Evolutionary conservation across 2,329 filamentous ascomycete genomes (phyloP), one percentile per base, ranked within the genome.

Genomic region (Claviceps sorghi): DNA sequence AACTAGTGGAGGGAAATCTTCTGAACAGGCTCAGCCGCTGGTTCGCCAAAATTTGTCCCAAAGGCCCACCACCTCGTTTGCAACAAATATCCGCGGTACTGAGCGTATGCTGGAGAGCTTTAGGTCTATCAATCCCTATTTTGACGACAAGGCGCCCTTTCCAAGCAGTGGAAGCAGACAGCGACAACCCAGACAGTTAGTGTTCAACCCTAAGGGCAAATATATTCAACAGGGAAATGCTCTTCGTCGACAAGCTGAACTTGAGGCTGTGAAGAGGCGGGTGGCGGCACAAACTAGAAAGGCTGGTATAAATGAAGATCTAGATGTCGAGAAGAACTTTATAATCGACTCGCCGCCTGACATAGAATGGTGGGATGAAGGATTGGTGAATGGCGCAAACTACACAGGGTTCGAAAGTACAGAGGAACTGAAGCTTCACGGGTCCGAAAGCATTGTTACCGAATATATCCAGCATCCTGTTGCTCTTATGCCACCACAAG

Each of bases 281-380:
- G 94, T 98, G 59, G 91, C 91, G 1, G 86, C 85, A 59, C 83
- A 88, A 60, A 86, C 89, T 11, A 80, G 90, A 54, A 91, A 89
- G 65, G 88, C 86, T n/a, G 90, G 89, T 47, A 87, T 97, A 56
- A 91, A 97, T 61, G 91, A 97, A 65, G 91, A 91, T 58, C 69
- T 88, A 32, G 84, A 94, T 56, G 82, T 86, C 48, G 91, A 98
- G 66, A 95, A 91, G 66, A 86, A 88, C 34, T 97, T 91, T 64
- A 69, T 93, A 4, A 80, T 96, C 6, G 84, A 91, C 56, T 76
- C 78, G 34, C 93, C 93, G 10, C 93, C 93, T 4, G 84, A 84
- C 8, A 78, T 97, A 43, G 93, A 98, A 67, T 98, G 93, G 93
- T 97, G 91, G 88, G 93, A 98, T 61, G 90, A 97, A 69, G 88